Evolutionary conservation across 768 basidiomycete genomes (phyloP).

Genomic region (Auriscalpium microsporum): DNA sequence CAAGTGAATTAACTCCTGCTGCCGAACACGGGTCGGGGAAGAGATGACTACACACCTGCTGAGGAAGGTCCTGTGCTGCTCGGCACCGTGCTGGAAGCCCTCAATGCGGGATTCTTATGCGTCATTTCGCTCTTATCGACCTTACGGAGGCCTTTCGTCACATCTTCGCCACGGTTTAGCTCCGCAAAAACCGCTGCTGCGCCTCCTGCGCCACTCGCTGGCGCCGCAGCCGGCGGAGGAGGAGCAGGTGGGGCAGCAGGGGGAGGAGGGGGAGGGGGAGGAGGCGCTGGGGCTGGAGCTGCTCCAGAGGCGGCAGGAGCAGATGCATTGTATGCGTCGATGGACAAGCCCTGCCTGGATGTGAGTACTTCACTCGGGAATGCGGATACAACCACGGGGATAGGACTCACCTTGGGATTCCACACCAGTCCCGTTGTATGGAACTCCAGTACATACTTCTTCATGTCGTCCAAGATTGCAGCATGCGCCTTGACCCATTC

Average conservation of each 20-base stretch:
- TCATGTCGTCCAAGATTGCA: conserved; percentile 65
- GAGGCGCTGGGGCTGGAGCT: conserved; percentile 25
- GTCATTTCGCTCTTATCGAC: conserved; percentile 97
- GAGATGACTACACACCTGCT: not conserved
- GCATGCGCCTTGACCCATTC: conserved; percentile 81
- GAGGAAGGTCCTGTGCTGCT: conserved; percentile 20
- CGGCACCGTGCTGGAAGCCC: conserved; percentile 47
- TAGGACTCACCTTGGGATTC: conserved; percentile 62
- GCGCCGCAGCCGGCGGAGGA: conserved; percentile 24
- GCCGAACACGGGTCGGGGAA: not conserved
- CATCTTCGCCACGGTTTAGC: conserved; percentile 80
- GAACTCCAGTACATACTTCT: conserved; percentile 75
- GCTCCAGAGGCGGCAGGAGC: conserved; percentile 26
- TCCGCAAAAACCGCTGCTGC: conserved; percentile 82
- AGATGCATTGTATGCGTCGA: conserved; percentile 42
- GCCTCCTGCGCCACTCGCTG: conserved; percentile 38
- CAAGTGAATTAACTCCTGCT: not conserved
- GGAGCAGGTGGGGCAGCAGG: conserved; percentile 34
- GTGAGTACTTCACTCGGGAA: not conserved
- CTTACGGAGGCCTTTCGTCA: conserved; percentile 87
- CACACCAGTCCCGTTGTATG: conserved; percentile 83
- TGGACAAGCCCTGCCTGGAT: conserved; percentile 41
- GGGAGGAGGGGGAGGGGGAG: conserved; percentile 44
- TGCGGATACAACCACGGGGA: not conserved
- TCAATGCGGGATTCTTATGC: conserved; percentile 91